Evolutionary conservation across 2,329 filamentous ascomycete species (phyloP).

Genomic region (Didymella keratinophila): DNA sequence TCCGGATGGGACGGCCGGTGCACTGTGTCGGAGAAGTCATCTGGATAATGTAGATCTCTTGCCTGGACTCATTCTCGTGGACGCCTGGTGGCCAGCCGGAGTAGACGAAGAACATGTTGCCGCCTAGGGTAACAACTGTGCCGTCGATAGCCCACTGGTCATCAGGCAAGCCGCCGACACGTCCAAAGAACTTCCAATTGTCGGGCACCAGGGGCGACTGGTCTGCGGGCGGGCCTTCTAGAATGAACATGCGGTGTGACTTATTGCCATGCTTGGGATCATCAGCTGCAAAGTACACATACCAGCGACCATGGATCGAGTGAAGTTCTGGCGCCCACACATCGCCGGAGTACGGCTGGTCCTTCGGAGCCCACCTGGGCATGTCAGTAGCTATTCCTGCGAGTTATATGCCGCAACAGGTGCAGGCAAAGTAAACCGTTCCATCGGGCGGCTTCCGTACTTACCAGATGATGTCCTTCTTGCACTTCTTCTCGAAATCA

Average conservation of each 20-base stretch:
- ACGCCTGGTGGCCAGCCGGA: constrained; percentile 56
- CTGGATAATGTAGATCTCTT: constrained; percentile 56
- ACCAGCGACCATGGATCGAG: constrained; percentile 60
- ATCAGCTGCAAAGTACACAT: constrained; percentile 60
- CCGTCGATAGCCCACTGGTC: constrained; percentile 60
- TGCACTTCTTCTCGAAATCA: constrained; percentile 49
- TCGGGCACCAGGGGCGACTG: constrained; percentile 40
- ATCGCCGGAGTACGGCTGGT: constrained; percentile 54
- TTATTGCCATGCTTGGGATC: constrained; percentile 54
- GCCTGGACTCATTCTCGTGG: constrained; percentile 47
- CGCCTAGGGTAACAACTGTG: constrained; percentile 53
- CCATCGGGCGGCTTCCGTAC: neutral
- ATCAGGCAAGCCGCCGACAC: constrained; percentile 51
- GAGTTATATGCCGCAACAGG: too few species aligned
- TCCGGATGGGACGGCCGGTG: constrained; percentile 48
- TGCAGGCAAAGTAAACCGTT: too few species aligned
- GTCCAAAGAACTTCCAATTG: constrained; percentile 54
- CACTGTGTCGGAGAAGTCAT: constrained; percentile 50
- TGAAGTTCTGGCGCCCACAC: constrained; percentile 67
- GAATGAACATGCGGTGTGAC: constrained; percentile 57
- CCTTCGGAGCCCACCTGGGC: constrained; percentile 49
- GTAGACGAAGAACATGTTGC: constrained; percentile 54
- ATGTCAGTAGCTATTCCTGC: constrained; percentile 26
- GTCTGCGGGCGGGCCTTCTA: constrained; percentile 51
- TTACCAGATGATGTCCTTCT: constrained; percentile 52